Evolutionary conservation across 2,329 filamentous ascomycete genomes (phyloP).

Genomic region (Corynespora cassiicola): DNA sequence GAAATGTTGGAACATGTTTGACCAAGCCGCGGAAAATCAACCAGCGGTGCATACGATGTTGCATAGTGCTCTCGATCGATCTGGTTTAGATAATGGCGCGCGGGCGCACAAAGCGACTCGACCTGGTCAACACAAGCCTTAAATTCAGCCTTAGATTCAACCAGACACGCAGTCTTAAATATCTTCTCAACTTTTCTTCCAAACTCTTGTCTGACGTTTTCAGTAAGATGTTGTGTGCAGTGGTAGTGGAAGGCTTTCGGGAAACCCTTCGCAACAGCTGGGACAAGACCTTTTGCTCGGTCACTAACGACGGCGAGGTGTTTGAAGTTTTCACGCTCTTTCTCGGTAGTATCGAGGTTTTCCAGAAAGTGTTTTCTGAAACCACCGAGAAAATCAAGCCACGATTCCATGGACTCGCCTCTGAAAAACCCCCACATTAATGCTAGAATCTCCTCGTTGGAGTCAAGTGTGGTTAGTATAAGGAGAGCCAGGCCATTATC

Average conservation of each 20-base stretch:
- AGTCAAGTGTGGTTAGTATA: constrained; percentile 6
- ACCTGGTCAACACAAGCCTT: no score
- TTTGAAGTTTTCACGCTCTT: no score
- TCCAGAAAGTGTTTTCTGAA: no score
- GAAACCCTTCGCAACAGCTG: constrained; percentile 6
- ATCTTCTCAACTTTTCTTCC: no score
- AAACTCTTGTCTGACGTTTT: constrained; percentile 6
- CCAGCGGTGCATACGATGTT: constrained; percentile 8
- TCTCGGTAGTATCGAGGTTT: no score
- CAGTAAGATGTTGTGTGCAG: constrained; percentile 6
- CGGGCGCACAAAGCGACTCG: no score
- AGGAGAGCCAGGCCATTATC: constrained; percentile 12
- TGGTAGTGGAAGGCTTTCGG: constrained; percentile 9
- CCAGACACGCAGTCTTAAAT: no score
- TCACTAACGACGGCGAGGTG: no score
- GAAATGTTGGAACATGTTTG: constrained; percentile 10
- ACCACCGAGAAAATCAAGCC: constrained; percentile 5
- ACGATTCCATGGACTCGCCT: constrained; percentile 9
- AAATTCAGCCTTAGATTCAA: no score
- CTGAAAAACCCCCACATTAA: constrained; percentile 8
- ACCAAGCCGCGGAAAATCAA: constrained; percentile 8
- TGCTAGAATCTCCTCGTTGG: constrained; percentile 8
- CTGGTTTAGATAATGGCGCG: constrained; percentile 8
- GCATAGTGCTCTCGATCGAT: constrained; percentile 8
- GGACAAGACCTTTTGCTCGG: constrained; percentile 9